Base-by-base conservation (phyloP, 2,329 filamentous ascomycete species). In the Aureobasidium sp. region DNA sequence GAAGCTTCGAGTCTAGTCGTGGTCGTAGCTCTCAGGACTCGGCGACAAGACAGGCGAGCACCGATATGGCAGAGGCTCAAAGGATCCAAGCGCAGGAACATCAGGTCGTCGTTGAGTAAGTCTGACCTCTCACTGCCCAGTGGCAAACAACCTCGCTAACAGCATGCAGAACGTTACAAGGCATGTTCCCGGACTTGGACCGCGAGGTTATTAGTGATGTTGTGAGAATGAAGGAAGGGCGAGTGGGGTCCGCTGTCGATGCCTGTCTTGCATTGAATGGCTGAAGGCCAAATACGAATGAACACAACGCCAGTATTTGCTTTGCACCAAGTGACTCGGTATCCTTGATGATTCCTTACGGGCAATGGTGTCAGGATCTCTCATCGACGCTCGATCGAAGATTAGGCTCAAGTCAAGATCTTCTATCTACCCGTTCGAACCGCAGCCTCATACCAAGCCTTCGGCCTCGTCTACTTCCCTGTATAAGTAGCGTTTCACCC, bases 111-210 rank as follows among this genome's bases (percentile, higher is more conserved):
- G 93, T 97, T 2, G 94, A 97, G 75, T 79, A 67, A 71, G 74
- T 51, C 35, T 13, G 10, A 21, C 21, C 8, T 58, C 33, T 25
- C 57, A 19, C 17, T 47, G 21, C 51, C 51, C 5, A 29, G 6
- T 9, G 5, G 4, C 21, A n/a, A 42, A 5, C 4, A 15, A 4
- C 7, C 45, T 29, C 46, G 49, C 59, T 66, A 46, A 66, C 54
- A 23, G n/a, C 17, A 27, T 3, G 19, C 59, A 79, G 77, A 75
- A 97, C 94, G 37, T 77, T 99, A 61, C 86, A 90, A 50, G 88
- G 90, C 67, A 99, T 99, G 94, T 99, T 99, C 72, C 94, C 94
- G 0, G 91, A 95, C 70, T 78, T 99, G 54, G 94, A 99, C 73
- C 84, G 85, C 68, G 95, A 99, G 51, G 83, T 99, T 38, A 97